Evolutionary conservation across 1,284 basidiomycete genomes (phyloP).

Genomic region (Meira nashicola): DNA sequence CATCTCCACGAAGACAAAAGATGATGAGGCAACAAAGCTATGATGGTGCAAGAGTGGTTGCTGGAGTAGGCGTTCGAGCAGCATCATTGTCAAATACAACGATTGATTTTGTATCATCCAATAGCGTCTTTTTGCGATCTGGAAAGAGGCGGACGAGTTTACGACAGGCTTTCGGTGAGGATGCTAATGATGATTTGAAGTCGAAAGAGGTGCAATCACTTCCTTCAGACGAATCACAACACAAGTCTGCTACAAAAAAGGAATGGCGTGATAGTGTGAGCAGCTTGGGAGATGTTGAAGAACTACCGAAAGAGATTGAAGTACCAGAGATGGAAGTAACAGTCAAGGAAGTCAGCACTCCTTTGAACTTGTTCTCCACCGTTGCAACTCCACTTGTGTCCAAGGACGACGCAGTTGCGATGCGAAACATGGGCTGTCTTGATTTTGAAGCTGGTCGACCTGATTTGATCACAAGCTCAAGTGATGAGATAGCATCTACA

Average conservation of each 20-base stretch:
- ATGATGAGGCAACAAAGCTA: background rate
- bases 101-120: background rate
- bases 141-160: background rate
- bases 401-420: slow-evolving; percentile 1
- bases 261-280: background rate
- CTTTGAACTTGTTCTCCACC: background rate
- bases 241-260: background rate
- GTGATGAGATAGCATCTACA: background rate
- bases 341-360: background rate
- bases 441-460: slow-evolving; percentile 5
- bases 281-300: background rate
- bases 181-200: background rate
- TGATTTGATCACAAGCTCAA: background rate
- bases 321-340: background rate
- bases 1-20: background rate
- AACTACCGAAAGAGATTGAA: background rate
- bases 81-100: background rate
- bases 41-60: slow-evolving; percentile 10
- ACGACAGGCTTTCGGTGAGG: slow-evolving; percentile 4
- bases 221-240: no score
- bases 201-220: no score
- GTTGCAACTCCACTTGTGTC: slow-evolving; percentile 2
- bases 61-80: slow-evolving; percentile 3
- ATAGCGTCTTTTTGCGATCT: background rate
- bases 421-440: slow-evolving; percentile 5